These are phyloP conservation scores for Lentinula raphanica DNA, from an alignment of 768 basidiomycete species.

Conservation along the genomic window DNA sequence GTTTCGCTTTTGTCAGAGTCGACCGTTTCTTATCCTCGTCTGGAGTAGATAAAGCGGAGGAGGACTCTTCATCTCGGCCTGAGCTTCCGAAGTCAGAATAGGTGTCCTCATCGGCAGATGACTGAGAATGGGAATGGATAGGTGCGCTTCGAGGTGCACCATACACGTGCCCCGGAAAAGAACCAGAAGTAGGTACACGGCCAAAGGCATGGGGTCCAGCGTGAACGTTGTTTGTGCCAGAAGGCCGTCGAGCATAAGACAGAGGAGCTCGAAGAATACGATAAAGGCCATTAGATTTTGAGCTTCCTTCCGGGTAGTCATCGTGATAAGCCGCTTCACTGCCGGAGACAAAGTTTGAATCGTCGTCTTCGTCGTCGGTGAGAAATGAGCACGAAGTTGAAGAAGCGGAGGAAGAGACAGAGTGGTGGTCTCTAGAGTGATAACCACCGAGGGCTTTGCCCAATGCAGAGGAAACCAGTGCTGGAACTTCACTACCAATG, in stretches of 20 bases:
- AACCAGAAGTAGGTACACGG: constrained; percentile 45
- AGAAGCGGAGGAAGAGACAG: constrained; percentile 56
- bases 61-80: constrained; percentile 5
- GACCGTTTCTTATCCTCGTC: constrained; percentile 6
- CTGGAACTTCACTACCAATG: constrained; percentile 55
- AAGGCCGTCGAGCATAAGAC: constrained; percentile 65
- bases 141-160: constrained; percentile 40
- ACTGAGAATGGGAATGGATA: constrained; percentile 26
- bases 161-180: constrained; percentile 31
- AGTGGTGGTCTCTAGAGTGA: constrained; percentile 43
- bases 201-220: constrained; percentile 49
- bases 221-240: constrained; percentile 63
- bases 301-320: constrained; percentile 31
- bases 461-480: constrained; percentile 62
- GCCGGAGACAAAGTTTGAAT: constrained; percentile 25
- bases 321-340: constrained; percentile 34
- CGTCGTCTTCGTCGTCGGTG: constrained; percentile 63
- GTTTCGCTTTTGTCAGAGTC: constrained; percentile 36
- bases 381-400: constrained; percentile 62
- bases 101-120: constrained; percentile 42
- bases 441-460: constrained; percentile 48
- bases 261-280: constrained; percentile 34
- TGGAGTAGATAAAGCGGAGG: constrained; percentile 16
- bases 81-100: constrained; percentile 31
- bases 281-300: constrained; percentile 35